These are phyloP conservation scores for Mycena maculata DNA, from an alignment of 768 basidiomycete species.

Conservation along the genomic window DNA sequence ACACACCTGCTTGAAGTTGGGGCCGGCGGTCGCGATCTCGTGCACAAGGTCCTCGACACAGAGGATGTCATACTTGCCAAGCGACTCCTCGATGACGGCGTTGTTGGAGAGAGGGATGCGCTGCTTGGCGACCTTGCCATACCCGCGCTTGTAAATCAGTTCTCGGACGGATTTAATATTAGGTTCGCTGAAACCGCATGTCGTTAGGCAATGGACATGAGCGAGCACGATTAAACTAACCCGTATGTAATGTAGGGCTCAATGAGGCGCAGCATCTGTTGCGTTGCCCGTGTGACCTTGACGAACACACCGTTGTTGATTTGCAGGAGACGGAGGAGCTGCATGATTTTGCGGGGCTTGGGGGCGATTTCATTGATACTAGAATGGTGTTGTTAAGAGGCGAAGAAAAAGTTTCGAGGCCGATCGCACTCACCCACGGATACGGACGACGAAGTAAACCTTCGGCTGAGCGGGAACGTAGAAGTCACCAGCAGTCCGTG, in stretches of 20 bases:
- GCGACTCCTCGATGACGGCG: slow-evolving; percentile 87
- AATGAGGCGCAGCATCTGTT: slow-evolving; percentile 97
- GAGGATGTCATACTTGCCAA: slow-evolving; percentile 96
- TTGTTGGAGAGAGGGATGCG: slow-evolving; percentile 97
- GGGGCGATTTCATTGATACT: slow-evolving; percentile 99
- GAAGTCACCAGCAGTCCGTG: slow-evolving; percentile 93
- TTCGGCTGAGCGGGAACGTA: slow-evolving; percentile 98
- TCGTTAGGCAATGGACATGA: not conserved
- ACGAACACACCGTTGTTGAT: slow-evolving; percentile 99
- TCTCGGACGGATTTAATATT: slow-evolving; percentile 98
- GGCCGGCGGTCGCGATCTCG: slow-evolving; percentile 94
- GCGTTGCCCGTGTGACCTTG: slow-evolving; percentile 95
- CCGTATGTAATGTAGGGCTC: slow-evolving; percentile 99
- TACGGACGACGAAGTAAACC: slow-evolving; percentile 97
- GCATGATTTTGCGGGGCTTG: slow-evolving; percentile 99
- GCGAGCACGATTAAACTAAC: slow-evolving; percentile 52
- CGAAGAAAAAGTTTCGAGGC: not conserved
- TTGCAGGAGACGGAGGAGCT: slow-evolving; percentile 97
- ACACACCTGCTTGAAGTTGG: slow-evolving; percentile 98
- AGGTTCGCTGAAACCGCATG: slow-evolving; percentile 72
- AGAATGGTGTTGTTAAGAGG: slow-evolving; percentile 25
- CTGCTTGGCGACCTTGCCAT: slow-evolving; percentile 98
- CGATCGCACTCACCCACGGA: slow-evolving; percentile 82
- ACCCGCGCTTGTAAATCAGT: slow-evolving; percentile 99
- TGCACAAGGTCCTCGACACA: slow-evolving; percentile 97